Evolutionary conservation across 2,329 filamentous ascomycete genomes (phyloP).

Genomic region (Botrytis tulipae): DNA sequence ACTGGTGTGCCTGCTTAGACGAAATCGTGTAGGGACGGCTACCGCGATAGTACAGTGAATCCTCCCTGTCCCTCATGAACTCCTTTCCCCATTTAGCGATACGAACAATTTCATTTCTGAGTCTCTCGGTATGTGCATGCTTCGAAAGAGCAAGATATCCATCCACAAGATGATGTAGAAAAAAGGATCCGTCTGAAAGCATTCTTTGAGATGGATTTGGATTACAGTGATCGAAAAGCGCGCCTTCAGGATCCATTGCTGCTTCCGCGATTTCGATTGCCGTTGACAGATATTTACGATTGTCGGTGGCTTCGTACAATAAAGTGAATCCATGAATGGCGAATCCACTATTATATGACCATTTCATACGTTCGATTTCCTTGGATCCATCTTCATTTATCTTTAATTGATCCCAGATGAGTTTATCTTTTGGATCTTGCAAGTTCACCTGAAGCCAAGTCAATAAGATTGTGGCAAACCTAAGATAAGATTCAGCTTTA

Average conservation of each 20-base stretch:
- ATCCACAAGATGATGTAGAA: constrained; percentile 30
- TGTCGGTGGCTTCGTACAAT: constrained; percentile 21
- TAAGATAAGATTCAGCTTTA: background rate
- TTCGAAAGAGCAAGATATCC: constrained; percentile 25
- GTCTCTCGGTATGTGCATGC: constrained; percentile 12
- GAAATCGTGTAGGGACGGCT: constrained; percentile 28
- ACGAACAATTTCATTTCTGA: constrained; percentile 21
- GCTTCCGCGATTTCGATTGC: constrained; percentile 27
- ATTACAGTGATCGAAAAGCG: constrained; percentile 25
- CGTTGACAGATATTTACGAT: constrained; percentile 19
- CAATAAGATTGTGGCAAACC: constrained; percentile 12
- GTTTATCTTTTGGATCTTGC: constrained; percentile 26
- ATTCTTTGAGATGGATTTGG: constrained; percentile 19
- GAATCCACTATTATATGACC: constrained; percentile 30
- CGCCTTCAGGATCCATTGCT: constrained; percentile 22
- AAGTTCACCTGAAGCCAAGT: constrained; percentile 21
- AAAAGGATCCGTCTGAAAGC: constrained; percentile 30
- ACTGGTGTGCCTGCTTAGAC: constrained; percentile 21
- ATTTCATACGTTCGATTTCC: constrained; percentile 28
- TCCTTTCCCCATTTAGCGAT: constrained; percentile 28
- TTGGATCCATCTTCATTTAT: constrained; percentile 23
- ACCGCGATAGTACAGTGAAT: constrained; percentile 28
- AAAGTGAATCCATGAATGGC: constrained; percentile 28
- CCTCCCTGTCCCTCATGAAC: constrained; percentile 26
- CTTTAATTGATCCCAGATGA: constrained; percentile 28